Evolutionary conservation across 1,284 basidiomycete species (phyloP), one percentile per base, ranked within the genome.

Genomic region (Peniophora sp.): DNA sequence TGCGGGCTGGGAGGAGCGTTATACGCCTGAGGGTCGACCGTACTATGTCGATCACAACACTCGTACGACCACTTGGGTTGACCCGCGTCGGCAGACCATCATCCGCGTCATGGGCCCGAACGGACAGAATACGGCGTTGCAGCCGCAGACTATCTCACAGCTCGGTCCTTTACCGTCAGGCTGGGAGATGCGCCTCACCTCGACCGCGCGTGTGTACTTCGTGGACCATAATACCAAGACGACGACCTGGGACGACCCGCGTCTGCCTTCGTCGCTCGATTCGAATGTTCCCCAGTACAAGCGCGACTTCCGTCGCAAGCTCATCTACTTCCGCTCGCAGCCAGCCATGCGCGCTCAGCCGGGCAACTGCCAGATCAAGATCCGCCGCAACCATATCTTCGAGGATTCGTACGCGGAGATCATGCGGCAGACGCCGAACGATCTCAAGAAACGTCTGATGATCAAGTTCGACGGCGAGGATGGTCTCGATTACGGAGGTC

Each of bases 381-480:
- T 99, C 52, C 79, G 95, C 57, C 82, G 97, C 54, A 89, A 85
- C 59, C 89, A 92, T 61, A 91, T 99, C 58, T 83, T 99, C 61
- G 97, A 99, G 71, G 97, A 99, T 65, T 92, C 89, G 65, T 99
- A 94, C 69, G 85, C 89, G 53, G 89, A 96, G 64, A 89, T 98
- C 55, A 99, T 99, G 96, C 84, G 86, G 47, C 82, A 95, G 67
- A 87, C 85, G 48, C 90, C 92, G 6, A 95, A 92, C 64, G 96
- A 98, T 63, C 73, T 99, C 60, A 99, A 98, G 78, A 92, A 94
- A 74, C 76, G 97, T 55, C 70, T 99, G 60, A 97, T 98, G 90
- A 91, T 99, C 71, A 97, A 90, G 75, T 99, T 99, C 63, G 96
- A 98, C 58, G 94, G 95, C 47, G 96, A 99, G 69, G 97, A 99